Conservation (phyloP, 768 basidiomycete species). For the Basidioascus undulatus region DNA sequence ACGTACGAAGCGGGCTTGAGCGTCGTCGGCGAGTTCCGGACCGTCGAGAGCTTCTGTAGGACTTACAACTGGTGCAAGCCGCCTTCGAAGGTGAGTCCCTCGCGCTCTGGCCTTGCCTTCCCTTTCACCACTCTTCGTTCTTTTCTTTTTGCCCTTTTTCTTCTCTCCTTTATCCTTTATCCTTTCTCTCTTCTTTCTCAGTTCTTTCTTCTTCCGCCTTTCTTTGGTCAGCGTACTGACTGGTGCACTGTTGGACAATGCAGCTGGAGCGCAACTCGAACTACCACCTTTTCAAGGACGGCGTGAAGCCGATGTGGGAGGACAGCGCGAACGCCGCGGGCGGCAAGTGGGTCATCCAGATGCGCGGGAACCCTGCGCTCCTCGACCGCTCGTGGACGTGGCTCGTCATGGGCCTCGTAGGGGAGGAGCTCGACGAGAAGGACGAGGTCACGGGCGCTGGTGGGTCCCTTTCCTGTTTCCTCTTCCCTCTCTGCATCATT, state of each 20-base stretch:
- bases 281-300: constrained; percentile 83
- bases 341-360: constrained; percentile 84
- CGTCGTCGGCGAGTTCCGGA: constrained; percentile 68
- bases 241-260: constrained; percentile 14
- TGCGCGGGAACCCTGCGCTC: constrained; percentile 54
- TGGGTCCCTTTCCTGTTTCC: background rate
- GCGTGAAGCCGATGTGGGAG: constrained; percentile 96
- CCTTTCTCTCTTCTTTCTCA: too few species aligned
- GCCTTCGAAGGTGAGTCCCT: too few species aligned
- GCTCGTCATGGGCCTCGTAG: constrained; percentile 74
- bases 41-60: constrained; percentile 71
- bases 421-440: constrained; percentile 43
- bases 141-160: too few species aligned
- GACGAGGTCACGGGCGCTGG: constrained; percentile 37
- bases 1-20: constrained; percentile 71
- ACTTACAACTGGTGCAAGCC: constrained; percentile 89
- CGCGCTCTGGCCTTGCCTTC: too few species aligned
- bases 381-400: constrained; percentile 76
- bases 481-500: background rate
- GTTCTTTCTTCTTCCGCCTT: too few species aligned
- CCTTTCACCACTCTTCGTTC: too few species aligned
- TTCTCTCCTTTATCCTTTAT: too few species aligned
- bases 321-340: constrained; percentile 85
- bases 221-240: too few species aligned
- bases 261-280: constrained; percentile 72